Conservation (phyloP, 129 eudicot species). For the Arctium lappa region DNA sequence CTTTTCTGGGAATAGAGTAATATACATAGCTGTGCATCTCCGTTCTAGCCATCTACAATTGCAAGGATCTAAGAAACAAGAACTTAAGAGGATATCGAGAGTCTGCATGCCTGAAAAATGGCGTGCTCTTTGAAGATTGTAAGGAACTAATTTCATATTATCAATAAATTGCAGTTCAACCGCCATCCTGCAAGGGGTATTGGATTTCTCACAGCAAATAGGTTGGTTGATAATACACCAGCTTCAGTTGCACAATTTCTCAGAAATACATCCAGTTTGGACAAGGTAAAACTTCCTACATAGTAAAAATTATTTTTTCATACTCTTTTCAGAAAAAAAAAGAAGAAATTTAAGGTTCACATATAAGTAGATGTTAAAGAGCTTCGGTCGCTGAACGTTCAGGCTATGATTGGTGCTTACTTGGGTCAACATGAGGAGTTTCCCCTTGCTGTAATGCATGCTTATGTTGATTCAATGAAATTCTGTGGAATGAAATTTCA, state of each 20-base stretch:
- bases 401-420: conserved; percentile 95
- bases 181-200: conserved; percentile 72
- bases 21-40: background rate
- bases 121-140: background rate
- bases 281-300: conserved; percentile 52
- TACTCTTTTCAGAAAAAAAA: background rate
- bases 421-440: conserved; percentile 95
- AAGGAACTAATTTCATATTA: conserved; percentile 18
- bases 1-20: background rate
- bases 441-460: conserved; percentile 94
- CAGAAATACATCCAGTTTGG: conserved; percentile 63
- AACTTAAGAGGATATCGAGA: background rate
- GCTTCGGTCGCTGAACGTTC: conserved; percentile 19
- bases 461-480: conserved; percentile 86
- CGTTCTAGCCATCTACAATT: background rate
- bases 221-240: conserved; percentile 83
- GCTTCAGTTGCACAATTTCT: conserved; percentile 80
- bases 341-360: background rate
- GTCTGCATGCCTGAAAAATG: background rate
- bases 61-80: background rate
- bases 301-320: background rate
- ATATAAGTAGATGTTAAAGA: conserved; percentile 2
- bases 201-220: conserved; percentile 68
- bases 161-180: conserved; percentile 58
- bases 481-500: conserved; percentile 84